Conservation (phyloP, 2,329 filamentous ascomycete genomes). For the Fusarium penzigii region DNA sequence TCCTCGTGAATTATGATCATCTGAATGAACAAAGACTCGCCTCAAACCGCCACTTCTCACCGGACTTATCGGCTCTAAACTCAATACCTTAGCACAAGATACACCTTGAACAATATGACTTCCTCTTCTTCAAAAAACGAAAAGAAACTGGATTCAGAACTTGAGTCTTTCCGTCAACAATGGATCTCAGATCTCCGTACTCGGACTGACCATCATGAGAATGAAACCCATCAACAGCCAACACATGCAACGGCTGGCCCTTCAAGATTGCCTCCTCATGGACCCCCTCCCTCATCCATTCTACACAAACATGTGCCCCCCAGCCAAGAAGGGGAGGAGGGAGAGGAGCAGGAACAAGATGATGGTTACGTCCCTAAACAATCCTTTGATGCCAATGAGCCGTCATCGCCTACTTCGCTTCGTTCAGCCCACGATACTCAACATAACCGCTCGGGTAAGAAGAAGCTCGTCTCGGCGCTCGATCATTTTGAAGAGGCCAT, state of each 20-base stretch:
- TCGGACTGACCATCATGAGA: slow-evolving; percentile 31
- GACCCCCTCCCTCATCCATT: slow-evolving; percentile 23
- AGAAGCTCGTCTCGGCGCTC: slow-evolving; percentile 71
- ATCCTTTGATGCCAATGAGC: slow-evolving; percentile 35
- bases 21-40: too few relatives aligned
- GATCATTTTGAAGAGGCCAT: slow-evolving; percentile 94
- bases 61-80: background rate
- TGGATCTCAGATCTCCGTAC: slow-evolving; percentile 79
- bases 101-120: slow-evolving; percentile 2
- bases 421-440: slow-evolving; percentile 7
- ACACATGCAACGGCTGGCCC: slow-evolving; percentile 10
- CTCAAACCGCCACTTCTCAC: background rate
- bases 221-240: slow-evolving; percentile 8
- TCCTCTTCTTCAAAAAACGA: slow-evolving; percentile 18
- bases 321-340: background rate
- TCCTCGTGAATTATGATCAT: too few relatives aligned
- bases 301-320: slow-evolving; percentile 12
- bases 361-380: slow-evolving; percentile 36
- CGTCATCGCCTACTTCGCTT: background rate
- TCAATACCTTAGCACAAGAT: slow-evolving; percentile 2
- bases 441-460: slow-evolving; percentile 20
- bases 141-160: slow-evolving; percentile 62
- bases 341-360: slow-evolving; percentile 34
- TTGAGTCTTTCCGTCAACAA: slow-evolving; percentile 82
- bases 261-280: slow-evolving; percentile 16